Conservation (phyloP, 202 grass and related monocot genomes). For the Saccharum hybrid region DNA sequence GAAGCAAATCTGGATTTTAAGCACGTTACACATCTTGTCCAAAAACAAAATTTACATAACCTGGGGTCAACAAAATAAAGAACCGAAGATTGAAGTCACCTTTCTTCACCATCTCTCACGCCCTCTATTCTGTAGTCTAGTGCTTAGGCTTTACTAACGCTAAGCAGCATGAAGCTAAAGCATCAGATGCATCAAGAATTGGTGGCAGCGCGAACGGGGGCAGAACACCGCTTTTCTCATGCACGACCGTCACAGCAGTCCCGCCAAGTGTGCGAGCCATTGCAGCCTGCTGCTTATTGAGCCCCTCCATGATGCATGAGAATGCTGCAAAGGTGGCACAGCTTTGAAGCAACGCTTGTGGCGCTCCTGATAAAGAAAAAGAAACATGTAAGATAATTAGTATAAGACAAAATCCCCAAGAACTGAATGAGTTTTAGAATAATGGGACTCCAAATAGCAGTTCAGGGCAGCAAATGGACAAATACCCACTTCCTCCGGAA, state of each 20-base stretch:
- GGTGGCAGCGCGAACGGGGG: slow-evolving; percentile 84
- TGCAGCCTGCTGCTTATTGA: slow-evolving; percentile 86
- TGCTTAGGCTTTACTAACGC: slow-evolving; percentile 59
- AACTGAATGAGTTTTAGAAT: background rate
- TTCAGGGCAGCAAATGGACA: background rate
- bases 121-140: slow-evolving; percentile 23
- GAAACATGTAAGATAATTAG: background rate
- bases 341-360: slow-evolving; percentile 72
- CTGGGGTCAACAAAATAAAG: slow-evolving; percentile 24
- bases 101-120: slow-evolving; percentile 27
- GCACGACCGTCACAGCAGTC: background rate
- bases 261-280: slow-evolving; percentile 46
- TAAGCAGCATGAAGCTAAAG: slow-evolving; percentile 74
- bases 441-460: background rate
- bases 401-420: background rate
- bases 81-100: slow-evolving; percentile 25
- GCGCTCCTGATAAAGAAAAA: slow-evolving; percentile 60
- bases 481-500: slow-evolving; percentile 1
- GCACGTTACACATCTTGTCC: background rate
- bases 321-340: slow-evolving; percentile 88
- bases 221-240: slow-evolving; percentile 45
- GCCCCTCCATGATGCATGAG: slow-evolving; percentile 91
- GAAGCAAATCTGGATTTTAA: slow-evolving; percentile 21
- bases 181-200: slow-evolving; percentile 59
- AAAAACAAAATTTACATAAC: slow-evolving; percentile 49